Evolutionary conservation across 139 green algal species (phyloP).

Genomic region (Chlorella sp.): DNA sequence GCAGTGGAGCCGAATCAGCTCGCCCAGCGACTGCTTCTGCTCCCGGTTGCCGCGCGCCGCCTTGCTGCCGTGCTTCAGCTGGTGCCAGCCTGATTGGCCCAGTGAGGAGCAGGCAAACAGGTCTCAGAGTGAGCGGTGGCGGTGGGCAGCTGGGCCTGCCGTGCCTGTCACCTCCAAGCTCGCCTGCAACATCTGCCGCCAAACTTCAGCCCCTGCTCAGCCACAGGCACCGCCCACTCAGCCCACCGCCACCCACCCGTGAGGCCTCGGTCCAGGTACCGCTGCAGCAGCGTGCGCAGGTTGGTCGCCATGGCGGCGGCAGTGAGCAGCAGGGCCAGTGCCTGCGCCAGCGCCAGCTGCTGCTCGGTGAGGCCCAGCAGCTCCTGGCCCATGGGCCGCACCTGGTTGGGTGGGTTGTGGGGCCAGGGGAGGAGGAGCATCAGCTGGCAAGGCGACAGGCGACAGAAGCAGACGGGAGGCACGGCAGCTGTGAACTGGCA

Average conservation of each 20-base stretch:
- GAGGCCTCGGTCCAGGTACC: slow-evolving; percentile 37
- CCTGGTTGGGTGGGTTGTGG: not conserved
- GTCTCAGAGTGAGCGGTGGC: too few species aligned
- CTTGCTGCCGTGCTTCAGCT: slow-evolving; percentile 40
- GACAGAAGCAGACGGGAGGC: not conserved
- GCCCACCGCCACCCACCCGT: not conserved
- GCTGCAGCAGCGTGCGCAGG: slow-evolving; percentile 23
- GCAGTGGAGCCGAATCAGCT: slow-evolving; percentile 30
- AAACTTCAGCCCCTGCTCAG: too few species aligned
- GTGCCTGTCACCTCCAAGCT: too few species aligned
- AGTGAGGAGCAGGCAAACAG: not conserved
- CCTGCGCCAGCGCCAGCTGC: not conserved
- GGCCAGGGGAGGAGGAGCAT: not conserved
- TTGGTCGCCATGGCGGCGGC: slow-evolving; percentile 5
- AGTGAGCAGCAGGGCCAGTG: not conserved
- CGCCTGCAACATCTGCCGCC: too few species aligned
- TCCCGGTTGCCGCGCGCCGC: not conserved
- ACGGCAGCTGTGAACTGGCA: too few species aligned
- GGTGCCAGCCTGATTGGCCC: slow-evolving; percentile 30
- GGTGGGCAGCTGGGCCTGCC: too few species aligned
- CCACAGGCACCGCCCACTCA: too few species aligned
- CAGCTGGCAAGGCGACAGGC: not conserved
- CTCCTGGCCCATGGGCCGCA: slow-evolving; percentile 25
- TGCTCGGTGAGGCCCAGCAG: not conserved
- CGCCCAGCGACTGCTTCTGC: not conserved